phyloP scores from a whole-genome alignment of 2,329 filamentous ascomycete species.

The Passalora sequoiae region DNA sequence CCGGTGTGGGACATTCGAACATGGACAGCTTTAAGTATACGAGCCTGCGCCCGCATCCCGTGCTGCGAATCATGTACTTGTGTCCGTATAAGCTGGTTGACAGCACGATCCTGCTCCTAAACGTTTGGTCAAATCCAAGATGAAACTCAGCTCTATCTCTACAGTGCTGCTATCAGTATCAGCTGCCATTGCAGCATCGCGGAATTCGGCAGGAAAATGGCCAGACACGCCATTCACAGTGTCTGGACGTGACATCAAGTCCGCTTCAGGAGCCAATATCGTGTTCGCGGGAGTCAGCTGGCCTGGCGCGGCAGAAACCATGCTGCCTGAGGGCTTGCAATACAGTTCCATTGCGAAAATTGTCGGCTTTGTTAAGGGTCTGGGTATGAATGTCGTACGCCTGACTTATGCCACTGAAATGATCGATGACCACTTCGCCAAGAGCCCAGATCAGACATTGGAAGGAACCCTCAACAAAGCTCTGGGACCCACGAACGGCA shows the following conservation, averaged over 20 bases:
- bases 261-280: slow-evolving; percentile 34
- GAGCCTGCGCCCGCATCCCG: no score
- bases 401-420: slow-evolving; percentile 61
- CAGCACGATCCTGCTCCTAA: no score
- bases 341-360: slow-evolving; percentile 55
- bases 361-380: slow-evolving; percentile 52
- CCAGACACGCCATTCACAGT: slow-evolving; percentile 26
- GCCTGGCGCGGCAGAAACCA: slow-evolving; percentile 58
- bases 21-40: no score
- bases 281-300: slow-evolving; percentile 55
- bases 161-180: no score
- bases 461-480: slow-evolving; percentile 21
- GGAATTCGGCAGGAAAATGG: no score
- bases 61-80: no score
- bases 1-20: no score
- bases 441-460: slow-evolving; percentile 16
- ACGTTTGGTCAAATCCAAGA: no score
- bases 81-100: no score
- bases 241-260: slow-evolving; percentile 30
- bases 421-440: slow-evolving; percentile 46
- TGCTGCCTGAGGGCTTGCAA: slow-evolving; percentile 61
- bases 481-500: slow-evolving; percentile 51
- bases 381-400: slow-evolving; percentile 60
- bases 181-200: no score
- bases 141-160: no score